Conservation (phyloP, 2,329 filamentous ascomycete genomes). For the Pestalotiopsis sp. region DNA sequence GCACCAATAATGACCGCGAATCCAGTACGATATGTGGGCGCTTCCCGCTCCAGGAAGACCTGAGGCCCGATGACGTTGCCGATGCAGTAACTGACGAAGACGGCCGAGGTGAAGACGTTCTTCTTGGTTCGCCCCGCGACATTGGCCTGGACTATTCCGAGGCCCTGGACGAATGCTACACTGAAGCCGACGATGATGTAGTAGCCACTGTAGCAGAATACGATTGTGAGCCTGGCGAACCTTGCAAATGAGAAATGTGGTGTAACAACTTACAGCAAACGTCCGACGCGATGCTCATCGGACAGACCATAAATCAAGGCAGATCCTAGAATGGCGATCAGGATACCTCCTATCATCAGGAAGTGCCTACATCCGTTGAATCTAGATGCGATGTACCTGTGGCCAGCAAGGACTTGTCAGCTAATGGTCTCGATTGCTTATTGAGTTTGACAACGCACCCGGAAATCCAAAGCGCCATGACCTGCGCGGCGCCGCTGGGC, state of each 20-base stretch:
- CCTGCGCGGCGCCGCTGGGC: constrained; percentile 4
- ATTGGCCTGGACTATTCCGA: constrained; percentile 4
- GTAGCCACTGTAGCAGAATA: not conserved
- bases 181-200: constrained; percentile 6
- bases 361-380: not conserved
- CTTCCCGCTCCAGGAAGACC: not conserved
- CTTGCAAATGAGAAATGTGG: not conserved
- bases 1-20: not conserved
- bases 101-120: constrained; percentile 8
- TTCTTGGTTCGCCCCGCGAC: constrained; percentile 6
- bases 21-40: not conserved
- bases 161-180: constrained; percentile 2
- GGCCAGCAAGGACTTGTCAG: not conserved
- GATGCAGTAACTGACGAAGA: constrained; percentile 9
- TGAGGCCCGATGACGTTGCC: constrained; percentile 6
- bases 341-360: constrained; percentile 1
- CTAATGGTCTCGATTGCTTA: not conserved
- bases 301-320: not conserved
- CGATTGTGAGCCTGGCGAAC: not conserved
- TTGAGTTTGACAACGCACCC: not conserved
- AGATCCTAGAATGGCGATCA: not conserved
- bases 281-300: not conserved
- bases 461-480: constrained; percentile 6
- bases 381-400: not conserved
- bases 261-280: not conserved